A percentile compares a stretch with the other conserved stretches of the same genome.
Conservation (phyloP, 148 eudicot species). For the Oxyria digyna region DNA sequence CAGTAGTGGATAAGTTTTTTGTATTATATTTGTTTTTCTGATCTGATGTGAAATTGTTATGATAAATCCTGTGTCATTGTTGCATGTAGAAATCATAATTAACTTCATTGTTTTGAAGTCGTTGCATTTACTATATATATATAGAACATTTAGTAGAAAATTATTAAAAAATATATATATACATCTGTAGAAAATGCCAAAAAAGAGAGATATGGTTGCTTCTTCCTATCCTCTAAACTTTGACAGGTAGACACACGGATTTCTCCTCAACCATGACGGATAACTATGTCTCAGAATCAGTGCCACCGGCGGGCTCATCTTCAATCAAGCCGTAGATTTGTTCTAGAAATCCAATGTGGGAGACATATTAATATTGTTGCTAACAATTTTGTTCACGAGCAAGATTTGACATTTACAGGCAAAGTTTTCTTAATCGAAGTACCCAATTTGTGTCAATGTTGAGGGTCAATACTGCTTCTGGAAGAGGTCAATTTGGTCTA, state of each 20-base stretch:
- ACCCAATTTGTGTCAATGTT: neutral
- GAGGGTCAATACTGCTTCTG: neutral
- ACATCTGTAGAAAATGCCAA: neutral
- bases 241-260: neutral
- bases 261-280: neutral
- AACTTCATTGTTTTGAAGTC: too few relatives aligned
- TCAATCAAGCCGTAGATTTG: neutral
- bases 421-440: neutral
- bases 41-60: neutral
- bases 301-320: neutral
- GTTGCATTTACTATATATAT: too few relatives aligned
- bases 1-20: neutral
- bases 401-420: neutral
- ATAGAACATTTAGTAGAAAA: too few relatives aligned
- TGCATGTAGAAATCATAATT: too few relatives aligned
- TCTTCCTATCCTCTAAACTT: neutral
- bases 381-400: neutral
- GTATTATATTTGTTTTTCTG: neutral
- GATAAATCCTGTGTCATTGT: too few relatives aligned
- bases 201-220: neutral
- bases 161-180: too few relatives aligned
- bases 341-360: neutral
- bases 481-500: neutral
- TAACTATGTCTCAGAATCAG: neutral
- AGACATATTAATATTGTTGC: neutral